Base-by-base conservation (phyloP, 441 rosid species). In the Gossypium davidsonii region DNA sequence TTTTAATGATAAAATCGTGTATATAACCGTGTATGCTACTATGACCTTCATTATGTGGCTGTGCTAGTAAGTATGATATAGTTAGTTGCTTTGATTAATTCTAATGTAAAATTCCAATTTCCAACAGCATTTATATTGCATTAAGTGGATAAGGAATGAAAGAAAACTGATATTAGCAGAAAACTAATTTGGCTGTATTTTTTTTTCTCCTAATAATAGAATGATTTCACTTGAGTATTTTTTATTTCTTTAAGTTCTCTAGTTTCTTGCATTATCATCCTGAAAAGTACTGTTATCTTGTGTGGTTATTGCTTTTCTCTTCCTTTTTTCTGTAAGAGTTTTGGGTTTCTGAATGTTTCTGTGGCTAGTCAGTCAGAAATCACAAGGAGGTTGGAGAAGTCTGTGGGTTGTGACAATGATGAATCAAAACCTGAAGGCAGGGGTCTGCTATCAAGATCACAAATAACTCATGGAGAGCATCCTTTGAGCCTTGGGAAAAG, bases 361-460 rank as follows among this genome's bases (percentile, higher is more conserved):
- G 83, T 87, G 98, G 85, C 84, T 95, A 88, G 96, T 84, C 86
- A 95, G 99, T 86, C 99, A 86, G 99, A 94, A 89, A 90, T 92
- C 77, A 80, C 99, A 60, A 86, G 97, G 91, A 95, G 86, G 87
- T 68, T 90, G 88, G 98, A 91, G 80, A 89, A 90, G 76, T 84
- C 91, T 20, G 69, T 79, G 6, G 79, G 74, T 48, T 72, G 52
- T 66, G 93, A 85, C 55, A 79, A 77, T 62, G 87, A 87, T n/a
- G 93, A 85, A 6, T 23, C 79, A 57, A 83, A 83, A 81, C 67
- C 74, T 78, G 94, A 84, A 77, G 80, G 69, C 76, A 78, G 82
- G 7, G 86, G 94, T 74, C 63, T 89, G 82, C 94, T 92, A 67
- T 80, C 89, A n/a, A 88, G 99, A 74, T 89, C 90, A 15, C 86